These are phyloP conservation scores for Cytospora mali DNA, from an alignment of 2,329 filamentous ascomycete species.

Conservation along the genomic window DNA sequence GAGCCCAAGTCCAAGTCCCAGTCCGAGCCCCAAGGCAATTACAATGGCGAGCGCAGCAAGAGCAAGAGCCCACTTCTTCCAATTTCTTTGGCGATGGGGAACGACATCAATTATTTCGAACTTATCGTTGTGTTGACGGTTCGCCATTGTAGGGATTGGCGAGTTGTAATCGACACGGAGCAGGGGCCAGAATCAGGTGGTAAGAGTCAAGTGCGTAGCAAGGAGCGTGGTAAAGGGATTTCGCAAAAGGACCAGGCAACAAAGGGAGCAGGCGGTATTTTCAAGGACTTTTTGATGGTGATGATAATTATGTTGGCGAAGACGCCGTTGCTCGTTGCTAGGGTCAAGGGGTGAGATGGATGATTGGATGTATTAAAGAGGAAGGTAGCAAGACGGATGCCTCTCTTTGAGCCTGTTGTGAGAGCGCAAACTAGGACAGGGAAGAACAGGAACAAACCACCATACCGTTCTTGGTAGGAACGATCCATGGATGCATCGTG, in stretches of 20 bases:
- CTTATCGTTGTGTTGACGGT: constrained; percentile 18
- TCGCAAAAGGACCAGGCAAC: not conserved
- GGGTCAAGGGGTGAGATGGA: not conserved
- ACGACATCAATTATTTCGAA: constrained; percentile 14
- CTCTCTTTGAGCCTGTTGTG: not conserved
- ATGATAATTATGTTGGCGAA: not conserved
- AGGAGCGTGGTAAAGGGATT: not conserved
- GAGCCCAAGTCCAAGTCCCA: constrained; percentile 56
- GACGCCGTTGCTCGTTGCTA: not conserved
- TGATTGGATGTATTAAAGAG: not conserved
- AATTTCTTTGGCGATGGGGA: constrained; percentile 3
- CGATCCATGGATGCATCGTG: not conserved
- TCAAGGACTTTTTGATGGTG: not conserved
- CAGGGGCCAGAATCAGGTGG: not conserved
- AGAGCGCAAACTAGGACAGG: not conserved
- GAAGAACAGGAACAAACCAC: not conserved
- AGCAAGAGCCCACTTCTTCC: constrained; percentile 19
- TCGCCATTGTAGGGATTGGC: constrained; percentile 4
- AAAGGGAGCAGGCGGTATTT: not conserved
- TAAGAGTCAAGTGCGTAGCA: not conserved
- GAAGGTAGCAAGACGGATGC: not conserved
- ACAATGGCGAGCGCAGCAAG: constrained; percentile 31
- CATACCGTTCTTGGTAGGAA: not conserved
- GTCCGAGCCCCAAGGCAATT: constrained; percentile 54
- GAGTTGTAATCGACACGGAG: not conserved